These are phyloP conservation scores for Nannochloris sp. DNA, from an alignment of 139 green algal species.

Conservation along the genomic window DNA sequence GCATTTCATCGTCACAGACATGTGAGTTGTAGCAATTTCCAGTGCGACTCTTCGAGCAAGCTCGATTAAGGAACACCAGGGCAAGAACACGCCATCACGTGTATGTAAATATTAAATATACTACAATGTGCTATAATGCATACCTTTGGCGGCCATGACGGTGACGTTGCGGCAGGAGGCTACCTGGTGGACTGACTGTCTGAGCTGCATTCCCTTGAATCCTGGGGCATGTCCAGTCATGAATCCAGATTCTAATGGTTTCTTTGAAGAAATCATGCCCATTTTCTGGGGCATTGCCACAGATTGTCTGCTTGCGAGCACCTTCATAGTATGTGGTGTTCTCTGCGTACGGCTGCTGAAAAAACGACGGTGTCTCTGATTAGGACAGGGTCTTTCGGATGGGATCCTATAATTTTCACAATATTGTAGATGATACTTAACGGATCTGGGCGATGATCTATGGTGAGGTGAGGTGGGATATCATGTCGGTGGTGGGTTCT, in stretches of 20 bases:
- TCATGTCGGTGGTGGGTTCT: too few species aligned
- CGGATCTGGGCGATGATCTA: too few species aligned
- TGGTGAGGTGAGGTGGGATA: too few species aligned
- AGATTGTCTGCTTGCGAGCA: background rate
- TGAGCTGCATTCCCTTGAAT: background rate
- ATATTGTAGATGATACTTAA: too few species aligned
- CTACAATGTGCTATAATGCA: slow-evolving; percentile 13
- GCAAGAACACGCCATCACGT: background rate
- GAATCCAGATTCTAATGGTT: slow-evolving; percentile 5
- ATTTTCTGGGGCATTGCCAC: background rate
- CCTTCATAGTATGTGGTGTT: slow-evolving; percentile 2
- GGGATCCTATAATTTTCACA: too few species aligned
- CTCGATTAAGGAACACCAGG: background rate
- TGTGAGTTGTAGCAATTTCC: background rate
- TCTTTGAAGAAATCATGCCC: background rate
- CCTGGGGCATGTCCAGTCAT: background rate
- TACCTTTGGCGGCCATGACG: slow-evolving; percentile 57
- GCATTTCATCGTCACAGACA: slow-evolving; percentile 5
- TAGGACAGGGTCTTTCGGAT: too few species aligned
- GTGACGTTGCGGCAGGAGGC: slow-evolving; percentile 21
- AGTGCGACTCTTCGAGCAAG: background rate
- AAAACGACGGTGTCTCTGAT: background rate
- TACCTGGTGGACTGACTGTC: background rate
- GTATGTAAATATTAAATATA: background rate
- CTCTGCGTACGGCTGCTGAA: slow-evolving; percentile 1